Conservation (phyloP, 129 eudicot genomes). For the Calendula officinalis region DNA sequence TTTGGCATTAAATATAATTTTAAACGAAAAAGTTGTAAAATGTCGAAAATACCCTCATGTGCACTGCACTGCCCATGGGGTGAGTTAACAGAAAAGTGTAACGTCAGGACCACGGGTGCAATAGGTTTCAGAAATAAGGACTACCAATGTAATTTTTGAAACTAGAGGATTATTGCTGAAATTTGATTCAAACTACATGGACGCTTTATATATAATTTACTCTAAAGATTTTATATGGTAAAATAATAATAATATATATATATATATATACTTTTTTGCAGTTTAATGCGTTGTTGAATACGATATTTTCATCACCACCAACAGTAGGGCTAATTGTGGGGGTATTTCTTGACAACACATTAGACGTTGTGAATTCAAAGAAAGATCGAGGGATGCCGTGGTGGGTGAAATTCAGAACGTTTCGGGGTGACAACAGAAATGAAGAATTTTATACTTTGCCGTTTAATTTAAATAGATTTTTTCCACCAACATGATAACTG, state of each 20-base stretch:
- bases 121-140: too few relatives aligned
- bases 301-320: constrained; percentile 73
- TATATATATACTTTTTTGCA: constrained; percentile 28
- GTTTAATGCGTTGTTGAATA: constrained; percentile 81
- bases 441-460: constrained; percentile 89
- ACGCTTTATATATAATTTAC: neutral
- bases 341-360: constrained; percentile 84
- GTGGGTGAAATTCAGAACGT: constrained; percentile 92
- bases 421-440: constrained; percentile 80
- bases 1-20: too few relatives aligned
- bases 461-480: constrained; percentile 75
- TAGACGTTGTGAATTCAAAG: constrained; percentile 83
- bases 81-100: too few relatives aligned
- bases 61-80: too few relatives aligned
- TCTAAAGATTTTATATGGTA: neutral
- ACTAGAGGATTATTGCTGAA: too few relatives aligned
- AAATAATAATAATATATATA: neutral
- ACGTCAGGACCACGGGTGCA: too few relatives aligned
- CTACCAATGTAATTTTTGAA: too few relatives aligned
- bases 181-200: neutral
- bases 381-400: constrained; percentile 94
- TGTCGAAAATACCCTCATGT: too few relatives aligned
- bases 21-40: too few relatives aligned
- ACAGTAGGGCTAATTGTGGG: constrained; percentile 68
- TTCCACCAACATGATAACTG: constrained; percentile 65